phyloP scores from a whole-genome alignment of 495 filamentous ascomycete genomes.

The Trichoderma orchidacearum region DNA sequence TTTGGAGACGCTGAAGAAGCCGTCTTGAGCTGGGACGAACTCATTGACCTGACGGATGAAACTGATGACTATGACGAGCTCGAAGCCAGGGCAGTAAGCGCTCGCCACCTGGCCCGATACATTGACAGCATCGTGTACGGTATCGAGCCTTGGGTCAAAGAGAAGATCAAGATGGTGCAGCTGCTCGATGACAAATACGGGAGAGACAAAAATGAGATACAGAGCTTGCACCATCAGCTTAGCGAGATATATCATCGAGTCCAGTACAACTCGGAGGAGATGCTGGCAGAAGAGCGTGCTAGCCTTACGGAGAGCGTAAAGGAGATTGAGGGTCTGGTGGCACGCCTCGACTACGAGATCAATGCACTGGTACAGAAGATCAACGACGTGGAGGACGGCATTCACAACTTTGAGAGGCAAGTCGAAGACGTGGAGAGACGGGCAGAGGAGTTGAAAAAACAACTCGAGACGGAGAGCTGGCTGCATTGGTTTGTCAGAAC shows the following conservation, averaged over 20 bases:
- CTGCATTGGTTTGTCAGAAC: constrained; percentile 45
- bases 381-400: constrained; percentile 74
- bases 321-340: constrained; percentile 69
- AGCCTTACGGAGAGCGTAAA: constrained; percentile 60
- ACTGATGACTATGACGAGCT: constrained; percentile 28
- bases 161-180: constrained; percentile 48
- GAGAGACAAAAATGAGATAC: constrained; percentile 50
- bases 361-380: constrained; percentile 67
- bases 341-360: constrained; percentile 91
- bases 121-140: constrained; percentile 34
- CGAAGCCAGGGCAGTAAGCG: constrained; percentile 41
- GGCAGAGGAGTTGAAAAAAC: constrained; percentile 53
- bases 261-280: constrained; percentile 50
- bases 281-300: constrained; percentile 51
- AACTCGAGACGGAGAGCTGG: constrained; percentile 49
- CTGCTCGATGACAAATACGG: constrained; percentile 45
- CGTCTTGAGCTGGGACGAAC: constrained; percentile 55
- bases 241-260: constrained; percentile 48
- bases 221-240: constrained; percentile 52
- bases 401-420: constrained; percentile 67
- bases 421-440: constrained; percentile 67
- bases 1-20: constrained; percentile 86
- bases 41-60: constrained; percentile 11
- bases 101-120: constrained; percentile 40
- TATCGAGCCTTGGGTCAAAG: constrained; percentile 51